A percentile compares a stretch with the other conserved stretches of the same genome.
Conservation (phyloP, 169 alveolate species). For the Plasmodium adleri region DNA sequence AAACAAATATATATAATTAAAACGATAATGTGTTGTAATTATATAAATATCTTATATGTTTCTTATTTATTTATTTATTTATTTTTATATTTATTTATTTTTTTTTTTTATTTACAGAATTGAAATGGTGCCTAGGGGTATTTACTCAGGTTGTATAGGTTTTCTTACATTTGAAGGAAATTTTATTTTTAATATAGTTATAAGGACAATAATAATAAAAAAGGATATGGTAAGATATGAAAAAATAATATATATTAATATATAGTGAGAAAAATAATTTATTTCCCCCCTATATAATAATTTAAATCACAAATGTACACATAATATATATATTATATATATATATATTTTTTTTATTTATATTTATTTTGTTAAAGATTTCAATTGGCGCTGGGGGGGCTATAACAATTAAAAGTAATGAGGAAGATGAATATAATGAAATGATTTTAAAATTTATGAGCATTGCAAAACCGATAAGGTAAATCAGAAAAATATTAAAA, state of each 20-base stretch:
- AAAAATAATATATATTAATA: too few relatives aligned
- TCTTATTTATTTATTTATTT: neutral
- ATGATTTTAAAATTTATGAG: conserved; percentile 77
- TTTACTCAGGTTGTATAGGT: conserved; percentile 80
- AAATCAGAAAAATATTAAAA: neutral
- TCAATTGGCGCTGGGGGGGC: conserved; percentile 82
- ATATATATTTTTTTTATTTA: conserved; percentile 1
- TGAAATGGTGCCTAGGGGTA: conserved; percentile 77
- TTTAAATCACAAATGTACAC: neutral
- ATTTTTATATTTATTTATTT: neutral
- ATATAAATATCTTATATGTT: neutral
- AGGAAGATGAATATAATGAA: conserved; percentile 77
- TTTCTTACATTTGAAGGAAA: conserved; percentile 73
- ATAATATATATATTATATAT: neutral
- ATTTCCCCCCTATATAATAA: too few relatives aligned
- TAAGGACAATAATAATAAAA: conserved; percentile 73
- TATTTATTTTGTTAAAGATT: conserved; percentile 20
- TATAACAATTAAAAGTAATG: conserved; percentile 77
- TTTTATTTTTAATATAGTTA: conserved; percentile 76
- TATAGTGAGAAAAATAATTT: too few relatives aligned
- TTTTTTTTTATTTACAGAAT: conserved; percentile 39
- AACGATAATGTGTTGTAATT: too few relatives aligned
- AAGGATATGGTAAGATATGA: conserved; percentile 9
- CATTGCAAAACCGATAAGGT: conserved; percentile 48
- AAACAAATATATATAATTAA: neutral